Evolutionary conservation across 352 stramenopile species (phyloP).

Genomic region (Phytophthora macrochlamydospora): DNA sequence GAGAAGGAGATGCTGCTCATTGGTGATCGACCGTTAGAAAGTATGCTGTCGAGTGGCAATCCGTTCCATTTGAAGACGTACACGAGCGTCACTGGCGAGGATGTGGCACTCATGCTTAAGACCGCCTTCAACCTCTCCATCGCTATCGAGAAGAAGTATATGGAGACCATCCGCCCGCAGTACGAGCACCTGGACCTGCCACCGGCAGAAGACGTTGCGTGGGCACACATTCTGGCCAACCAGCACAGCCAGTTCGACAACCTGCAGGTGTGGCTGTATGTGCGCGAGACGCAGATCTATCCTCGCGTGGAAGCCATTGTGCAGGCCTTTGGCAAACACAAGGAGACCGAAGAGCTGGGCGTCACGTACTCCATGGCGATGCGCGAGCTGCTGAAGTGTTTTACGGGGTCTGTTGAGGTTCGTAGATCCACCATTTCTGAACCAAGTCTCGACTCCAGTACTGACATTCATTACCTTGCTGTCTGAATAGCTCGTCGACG

Average conservation of each 20-base stretch:
- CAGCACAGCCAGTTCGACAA: conserved; percentile 87
- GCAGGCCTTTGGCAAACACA: conserved; percentile 55
- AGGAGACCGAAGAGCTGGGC: conserved; percentile 75
- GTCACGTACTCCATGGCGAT: conserved; percentile 84
- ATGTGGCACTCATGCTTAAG: conserved; percentile 75
- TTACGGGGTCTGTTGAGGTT: conserved; percentile 82
- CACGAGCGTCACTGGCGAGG: conserved; percentile 47
- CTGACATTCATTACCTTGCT: conserved; percentile 8
- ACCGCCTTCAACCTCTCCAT: conserved; percentile 85
- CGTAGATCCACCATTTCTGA: not conserved
- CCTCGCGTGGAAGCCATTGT: conserved; percentile 69
- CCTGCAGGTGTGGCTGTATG: conserved; percentile 83
- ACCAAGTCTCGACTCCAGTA: not conserved
- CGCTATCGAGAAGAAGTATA: conserved; percentile 84
- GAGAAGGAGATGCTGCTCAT: conserved; percentile 62
- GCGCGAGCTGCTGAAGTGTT: conserved; percentile 82
- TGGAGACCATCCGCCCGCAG: conserved; percentile 58
- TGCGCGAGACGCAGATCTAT: conserved; percentile 83
- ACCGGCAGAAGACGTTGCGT: conserved; percentile 66
- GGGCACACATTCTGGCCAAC: conserved; percentile 82
- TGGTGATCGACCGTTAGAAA: conserved; percentile 66
- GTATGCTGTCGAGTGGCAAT: conserved; percentile 67
- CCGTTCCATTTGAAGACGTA: conserved; percentile 63
- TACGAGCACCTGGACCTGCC: conserved; percentile 49
- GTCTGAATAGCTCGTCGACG: conserved; percentile 49